Evolutionary conservation across 2,329 filamentous ascomycete species (phyloP).

Genomic region (Aspergillus texensis): DNA sequence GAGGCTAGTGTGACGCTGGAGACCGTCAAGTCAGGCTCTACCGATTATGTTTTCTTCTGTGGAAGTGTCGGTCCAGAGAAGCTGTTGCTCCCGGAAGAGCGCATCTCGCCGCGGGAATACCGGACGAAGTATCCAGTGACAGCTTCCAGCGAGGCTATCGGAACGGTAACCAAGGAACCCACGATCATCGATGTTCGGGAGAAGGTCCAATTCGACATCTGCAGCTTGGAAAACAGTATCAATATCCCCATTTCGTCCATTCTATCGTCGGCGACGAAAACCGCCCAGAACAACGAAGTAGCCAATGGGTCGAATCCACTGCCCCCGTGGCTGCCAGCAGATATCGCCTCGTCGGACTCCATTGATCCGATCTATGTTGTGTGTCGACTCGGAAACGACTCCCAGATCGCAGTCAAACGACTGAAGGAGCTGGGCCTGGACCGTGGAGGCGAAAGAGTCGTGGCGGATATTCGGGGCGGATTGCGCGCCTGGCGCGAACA

Average conservation of each 20-base stretch:
- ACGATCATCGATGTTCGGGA: slow-evolving; percentile 82
- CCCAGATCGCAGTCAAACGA: slow-evolving; percentile 47
- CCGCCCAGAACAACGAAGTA: slow-evolving; percentile 1
- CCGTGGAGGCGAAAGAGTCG: slow-evolving; percentile 34
- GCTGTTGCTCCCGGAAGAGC: slow-evolving; percentile 64
- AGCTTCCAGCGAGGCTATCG: slow-evolving; percentile 4
- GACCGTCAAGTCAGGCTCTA: slow-evolving; percentile 63
- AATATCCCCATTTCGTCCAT: slow-evolving; percentile 56
- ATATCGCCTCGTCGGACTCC: slow-evolving; percentile 25
- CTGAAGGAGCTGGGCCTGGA: slow-evolving; percentile 44
- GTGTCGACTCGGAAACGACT: slow-evolving; percentile 54
- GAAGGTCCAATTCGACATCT: slow-evolving; percentile 80
- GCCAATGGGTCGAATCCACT: slow-evolving; percentile 10
- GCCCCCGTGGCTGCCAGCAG: slow-evolving; percentile 32
- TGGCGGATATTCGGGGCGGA: slow-evolving; percentile 48
- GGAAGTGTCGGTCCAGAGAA: slow-evolving; percentile 61
- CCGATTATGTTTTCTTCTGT: slow-evolving; percentile 88
- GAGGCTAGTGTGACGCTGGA: slow-evolving; percentile 64
- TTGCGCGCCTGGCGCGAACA: slow-evolving; percentile 46
- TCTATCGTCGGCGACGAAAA: slow-evolving; percentile 27
- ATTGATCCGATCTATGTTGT: slow-evolving; percentile 46
- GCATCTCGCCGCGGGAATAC: slow-evolving; percentile 69
- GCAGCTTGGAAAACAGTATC: slow-evolving; percentile 72
- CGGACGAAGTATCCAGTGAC: slow-evolving; percentile 26
- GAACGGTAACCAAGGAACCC: slow-evolving; percentile 40